A percentile compares a stretch with the other conserved stretches of the same genome.
Evolutionary conservation across 305 asterid species (phyloP).

Genomic region (Ajuga reptans): DNA sequence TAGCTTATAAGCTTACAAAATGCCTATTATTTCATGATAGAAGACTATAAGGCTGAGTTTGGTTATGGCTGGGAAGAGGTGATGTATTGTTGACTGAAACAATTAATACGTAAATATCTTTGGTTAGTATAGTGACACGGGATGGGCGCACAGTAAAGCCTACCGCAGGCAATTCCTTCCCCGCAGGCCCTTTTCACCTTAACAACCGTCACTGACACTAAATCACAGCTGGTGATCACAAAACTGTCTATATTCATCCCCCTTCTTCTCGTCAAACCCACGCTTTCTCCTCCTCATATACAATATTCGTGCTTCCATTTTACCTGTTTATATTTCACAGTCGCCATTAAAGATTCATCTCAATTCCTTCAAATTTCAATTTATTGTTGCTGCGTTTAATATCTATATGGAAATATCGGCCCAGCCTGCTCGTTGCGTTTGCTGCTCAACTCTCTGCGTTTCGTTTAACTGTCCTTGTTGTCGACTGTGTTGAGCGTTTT

Average conservation of each 20-base stretch:
- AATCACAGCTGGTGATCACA: conserved; percentile 11
- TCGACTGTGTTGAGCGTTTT: conserved; percentile 19
- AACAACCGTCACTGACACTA: conserved; percentile 3
- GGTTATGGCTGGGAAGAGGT: no score
- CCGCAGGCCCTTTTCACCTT: not conserved
- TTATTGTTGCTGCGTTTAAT: not conserved
- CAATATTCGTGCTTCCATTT: not conserved
- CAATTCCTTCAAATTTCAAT: not conserved
- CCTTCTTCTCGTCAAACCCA: conserved; percentile 29
- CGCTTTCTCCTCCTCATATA: conserved; percentile 23
- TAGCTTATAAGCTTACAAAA: no score
- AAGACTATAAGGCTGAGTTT: no score
- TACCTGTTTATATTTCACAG: not conserved
- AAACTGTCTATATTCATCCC: conserved; percentile 45
- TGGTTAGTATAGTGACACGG: no score
- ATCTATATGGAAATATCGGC: conserved; percentile 23
- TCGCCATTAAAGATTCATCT: not conserved
- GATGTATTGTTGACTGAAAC: no score
- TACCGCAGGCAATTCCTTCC: conserved; percentile 12
- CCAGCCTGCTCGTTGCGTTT: not conserved
- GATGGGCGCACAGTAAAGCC: not conserved
- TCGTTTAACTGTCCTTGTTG: conserved; percentile 27
- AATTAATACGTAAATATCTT: no score
- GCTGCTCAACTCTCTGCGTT: conserved; percentile 8
- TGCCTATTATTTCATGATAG: no score